Evolutionary conservation across 2,329 filamentous ascomycete genomes (phyloP).

Genomic region (Proliferodiscus dingleyae): DNA sequence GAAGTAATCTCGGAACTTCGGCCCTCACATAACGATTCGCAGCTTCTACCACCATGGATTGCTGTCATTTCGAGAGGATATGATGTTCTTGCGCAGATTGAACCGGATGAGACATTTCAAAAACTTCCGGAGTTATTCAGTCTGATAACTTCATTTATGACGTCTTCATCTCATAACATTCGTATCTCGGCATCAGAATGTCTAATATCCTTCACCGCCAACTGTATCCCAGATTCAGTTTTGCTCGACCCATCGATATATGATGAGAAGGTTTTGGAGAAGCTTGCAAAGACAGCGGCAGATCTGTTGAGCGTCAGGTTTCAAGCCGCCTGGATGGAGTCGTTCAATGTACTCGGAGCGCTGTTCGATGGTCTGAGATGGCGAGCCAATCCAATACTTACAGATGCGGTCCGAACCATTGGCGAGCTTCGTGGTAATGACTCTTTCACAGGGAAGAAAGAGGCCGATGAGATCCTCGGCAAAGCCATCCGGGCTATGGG

Average conservation of each 20-base stretch:
- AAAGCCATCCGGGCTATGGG: constrained; percentile 88
- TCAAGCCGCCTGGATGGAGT: constrained; percentile 90
- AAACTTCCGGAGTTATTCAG: constrained; percentile 82
- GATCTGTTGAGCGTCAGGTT: constrained; percentile 83
- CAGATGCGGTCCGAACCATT: constrained; percentile 69
- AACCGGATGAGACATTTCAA: constrained; percentile 85
- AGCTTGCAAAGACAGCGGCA: constrained; percentile 67
- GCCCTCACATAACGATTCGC: constrained; percentile 87
- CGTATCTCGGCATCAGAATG: constrained; percentile 92
- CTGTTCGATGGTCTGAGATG: constrained; percentile 86
- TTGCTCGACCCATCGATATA: constrained; percentile 86
- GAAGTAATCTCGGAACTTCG: constrained; percentile 90
- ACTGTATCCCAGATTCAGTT: constrained; percentile 78
- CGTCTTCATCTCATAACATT: constrained; percentile 87
- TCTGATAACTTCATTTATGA: constrained; percentile 74
- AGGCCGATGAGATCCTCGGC: constrained; percentile 85
- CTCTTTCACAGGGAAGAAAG: constrained; percentile 88
- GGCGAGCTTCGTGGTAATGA: constrained; percentile 85
- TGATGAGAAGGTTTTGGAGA: constrained; percentile 85
- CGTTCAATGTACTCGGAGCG: constrained; percentile 80
- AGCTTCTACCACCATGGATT: constrained; percentile 93
- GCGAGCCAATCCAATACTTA: constrained; percentile 74
- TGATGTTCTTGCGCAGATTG: constrained; percentile 84
- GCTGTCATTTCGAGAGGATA: constrained; percentile 92
- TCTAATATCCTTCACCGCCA: constrained; percentile 85